A percentile compares a stretch with the other conserved stretches of the same genome.
Evolutionary conservation across 78 protist genomes (phyloP).

Genomic region (Planoprotostelium fungivorum): DNA sequence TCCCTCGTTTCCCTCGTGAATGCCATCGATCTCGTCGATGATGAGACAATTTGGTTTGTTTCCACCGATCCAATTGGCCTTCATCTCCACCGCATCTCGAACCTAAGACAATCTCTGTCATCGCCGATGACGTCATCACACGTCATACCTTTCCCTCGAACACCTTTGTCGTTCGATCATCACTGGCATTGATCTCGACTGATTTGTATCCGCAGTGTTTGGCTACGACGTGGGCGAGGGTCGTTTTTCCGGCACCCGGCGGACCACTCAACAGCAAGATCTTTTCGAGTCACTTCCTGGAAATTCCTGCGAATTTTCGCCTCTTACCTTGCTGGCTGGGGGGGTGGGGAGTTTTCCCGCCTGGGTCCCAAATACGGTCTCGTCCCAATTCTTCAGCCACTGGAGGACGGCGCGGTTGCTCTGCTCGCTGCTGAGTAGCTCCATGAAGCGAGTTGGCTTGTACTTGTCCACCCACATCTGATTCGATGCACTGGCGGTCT

Average conservation of each 20-base stretch:
- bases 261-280: conserved; percentile 81
- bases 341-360: not conserved
- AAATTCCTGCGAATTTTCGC: too few species aligned
- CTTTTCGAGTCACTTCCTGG: not conserved
- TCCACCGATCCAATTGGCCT: conserved; percentile 11
- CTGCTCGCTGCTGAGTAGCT: not conserved
- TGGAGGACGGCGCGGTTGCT: not conserved
- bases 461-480: not conserved
- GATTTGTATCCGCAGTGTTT: conserved; percentile 65
- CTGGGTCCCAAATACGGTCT: not conserved
- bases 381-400: not conserved
- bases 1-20: conserved; percentile 16
- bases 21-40: conserved; percentile 86
- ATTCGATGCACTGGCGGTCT: not conserved
- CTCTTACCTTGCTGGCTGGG: not conserved
- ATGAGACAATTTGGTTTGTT: conserved; percentile 65
- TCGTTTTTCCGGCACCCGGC: conserved; percentile 93
- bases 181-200: conserved; percentile 69
- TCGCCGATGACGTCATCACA: not conserved
- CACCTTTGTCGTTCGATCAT: conserved; percentile 48
- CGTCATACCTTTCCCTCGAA: conserved; percentile 22
- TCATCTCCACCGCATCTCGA: conserved; percentile 32
- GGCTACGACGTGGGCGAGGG: conserved; percentile 83
- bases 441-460: not conserved
- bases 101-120: not conserved